Base-by-base conservation (phyloP, 2,329 filamentous ascomycete species). In the Diplodia mutila region DNA sequence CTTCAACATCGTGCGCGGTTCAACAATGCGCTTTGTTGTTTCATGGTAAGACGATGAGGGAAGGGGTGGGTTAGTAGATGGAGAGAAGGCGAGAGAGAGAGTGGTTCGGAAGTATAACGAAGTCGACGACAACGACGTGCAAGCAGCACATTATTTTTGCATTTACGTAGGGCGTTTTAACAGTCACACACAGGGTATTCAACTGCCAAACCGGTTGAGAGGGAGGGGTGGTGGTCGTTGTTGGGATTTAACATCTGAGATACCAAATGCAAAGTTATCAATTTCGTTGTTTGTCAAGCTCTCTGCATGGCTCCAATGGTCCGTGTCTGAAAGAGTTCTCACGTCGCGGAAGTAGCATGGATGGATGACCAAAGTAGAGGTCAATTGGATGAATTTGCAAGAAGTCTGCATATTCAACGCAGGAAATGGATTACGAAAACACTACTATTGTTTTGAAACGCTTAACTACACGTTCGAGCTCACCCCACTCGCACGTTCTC, bases 371-470 rank as follows among this genome's bases (percentile, higher is more conserved):
- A 21, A 29, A 27, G 9, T 16, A 18, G 7, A n/a, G 14, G 3
- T 7, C 18, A 11, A 34, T n/a, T 9, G n/a, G 4, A 12, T 3
- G 5, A n/a, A 18, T 14, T n/a, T 52, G 21, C 8, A 18, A 23
- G 23, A 39, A 32, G 21, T 14, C 27, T 32, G 25, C 16, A 48
- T 63, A 63, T 63, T 63, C 29, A 63, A 51, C 25, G 25, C 37
- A 63, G 59, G 32, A 63, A 63, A 51, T 63, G 42, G 46, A 63
- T 63, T 63, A 63, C 59, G 42, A 63, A 63, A 63, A 27, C 59
- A 63, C 42, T 63, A 63, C 59, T 63, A 63, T 63, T 63, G 59
- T 63, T 63, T 63, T 63, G 59, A 63, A 63, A 63, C 59, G 59
- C 59, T 63, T 51, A 63, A 51, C 59, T 63, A 63, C 59, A 63